Evolutionary conservation across 2,329 filamentous ascomycete species (phyloP).

Genomic region (Emergomyces orientalis): DNA sequence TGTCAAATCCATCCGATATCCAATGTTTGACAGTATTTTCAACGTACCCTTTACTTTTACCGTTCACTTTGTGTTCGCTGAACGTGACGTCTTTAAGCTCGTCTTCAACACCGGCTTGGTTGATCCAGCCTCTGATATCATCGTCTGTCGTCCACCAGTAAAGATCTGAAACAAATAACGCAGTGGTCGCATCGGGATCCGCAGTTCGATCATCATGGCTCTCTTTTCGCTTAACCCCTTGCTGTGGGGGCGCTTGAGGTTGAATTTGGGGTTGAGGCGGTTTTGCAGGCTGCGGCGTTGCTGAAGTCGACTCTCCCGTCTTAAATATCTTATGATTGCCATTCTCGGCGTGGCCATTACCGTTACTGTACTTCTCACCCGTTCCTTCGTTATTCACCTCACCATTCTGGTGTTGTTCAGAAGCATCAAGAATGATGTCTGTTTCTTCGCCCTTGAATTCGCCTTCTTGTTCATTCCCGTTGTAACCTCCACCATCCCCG

Average conservation of each 20-base stretch:
- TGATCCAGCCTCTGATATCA: slow-evolving; percentile 79
- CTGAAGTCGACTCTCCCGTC: slow-evolving; percentile 17
- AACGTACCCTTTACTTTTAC: slow-evolving; percentile 90
- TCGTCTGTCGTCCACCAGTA: slow-evolving; percentile 98
- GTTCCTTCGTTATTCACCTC: slow-evolving; percentile 15
- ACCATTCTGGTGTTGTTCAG: slow-evolving; percentile 26
- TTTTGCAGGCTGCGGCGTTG: slow-evolving; percentile 16
- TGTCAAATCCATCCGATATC: background rate
- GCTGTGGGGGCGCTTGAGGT: slow-evolving; percentile 40
- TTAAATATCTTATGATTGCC: slow-evolving; percentile 19
- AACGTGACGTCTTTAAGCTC: slow-evolving; percentile 91
- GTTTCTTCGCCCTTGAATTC: slow-evolving; percentile 34
- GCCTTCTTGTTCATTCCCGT: slow-evolving; percentile 39
- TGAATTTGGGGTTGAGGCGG: slow-evolving; percentile 27
- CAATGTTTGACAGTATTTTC: background rate
- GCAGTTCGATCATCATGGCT: slow-evolving; percentile 45
- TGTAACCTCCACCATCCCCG: slow-evolving; percentile 47
- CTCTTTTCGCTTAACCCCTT: slow-evolving; percentile 55
- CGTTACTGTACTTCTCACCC: slow-evolving; percentile 21
- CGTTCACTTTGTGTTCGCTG: slow-evolving; percentile 97
- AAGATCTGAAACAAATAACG: slow-evolving; percentile 78
- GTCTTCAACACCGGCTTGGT: slow-evolving; percentile 67
- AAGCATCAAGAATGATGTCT: slow-evolving; percentile 32
- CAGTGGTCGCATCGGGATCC: slow-evolving; percentile 55
- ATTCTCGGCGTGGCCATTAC: slow-evolving; percentile 20